phyloP scores from a whole-genome alignment of 139 green algal species.

The Chlamydomonas urium region DNA sequence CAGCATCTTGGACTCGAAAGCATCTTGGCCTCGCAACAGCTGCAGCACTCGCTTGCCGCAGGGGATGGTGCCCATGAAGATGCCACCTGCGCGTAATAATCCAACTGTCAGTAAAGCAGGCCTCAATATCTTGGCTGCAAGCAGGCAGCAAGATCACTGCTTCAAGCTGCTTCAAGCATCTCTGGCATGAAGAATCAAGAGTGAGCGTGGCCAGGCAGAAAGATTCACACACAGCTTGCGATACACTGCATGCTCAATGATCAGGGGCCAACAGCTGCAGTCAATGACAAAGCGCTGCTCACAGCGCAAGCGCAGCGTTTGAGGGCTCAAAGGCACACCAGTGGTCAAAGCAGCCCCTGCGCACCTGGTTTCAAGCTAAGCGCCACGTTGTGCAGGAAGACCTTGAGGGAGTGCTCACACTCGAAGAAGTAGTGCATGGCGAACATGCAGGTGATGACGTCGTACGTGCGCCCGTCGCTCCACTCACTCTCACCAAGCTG shows the following conservation, averaged over 20 bases:
- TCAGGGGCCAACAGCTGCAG: too few species aligned
- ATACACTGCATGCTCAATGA: too few species aligned
- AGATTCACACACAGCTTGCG: too few species aligned
- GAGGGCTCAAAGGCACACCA: too few species aligned
- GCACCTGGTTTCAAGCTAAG: slow-evolving; percentile 72
- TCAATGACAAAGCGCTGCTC: too few species aligned
- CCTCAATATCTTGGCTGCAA: not conserved
- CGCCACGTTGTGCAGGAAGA: slow-evolving; percentile 78
- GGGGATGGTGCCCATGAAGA: slow-evolving; percentile 81
- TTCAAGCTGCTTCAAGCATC: slow-evolving; percentile 10
- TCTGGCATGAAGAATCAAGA: not conserved
- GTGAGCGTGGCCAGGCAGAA: not conserved
- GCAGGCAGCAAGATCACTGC: not conserved
- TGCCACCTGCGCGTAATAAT: slow-evolving; percentile 59
- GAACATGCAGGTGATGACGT: slow-evolving; percentile 90
- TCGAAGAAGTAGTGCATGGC: slow-evolving; percentile 94
- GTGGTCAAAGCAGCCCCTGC: too few species aligned
- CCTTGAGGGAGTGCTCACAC: slow-evolving; percentile 52
- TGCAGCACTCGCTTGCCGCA: slow-evolving; percentile 65
- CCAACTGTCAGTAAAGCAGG: not conserved
- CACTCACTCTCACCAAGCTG: slow-evolving; percentile 23
- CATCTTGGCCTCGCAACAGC: slow-evolving; percentile 15
- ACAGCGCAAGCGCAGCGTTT: too few species aligned
- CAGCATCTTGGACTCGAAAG: slow-evolving; percentile 51
- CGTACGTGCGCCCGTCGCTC: slow-evolving; percentile 29